Evolutionary conservation across 2,329 filamentous ascomycete species (phyloP).

Genomic region (Amauroascus verrucosus): DNA sequence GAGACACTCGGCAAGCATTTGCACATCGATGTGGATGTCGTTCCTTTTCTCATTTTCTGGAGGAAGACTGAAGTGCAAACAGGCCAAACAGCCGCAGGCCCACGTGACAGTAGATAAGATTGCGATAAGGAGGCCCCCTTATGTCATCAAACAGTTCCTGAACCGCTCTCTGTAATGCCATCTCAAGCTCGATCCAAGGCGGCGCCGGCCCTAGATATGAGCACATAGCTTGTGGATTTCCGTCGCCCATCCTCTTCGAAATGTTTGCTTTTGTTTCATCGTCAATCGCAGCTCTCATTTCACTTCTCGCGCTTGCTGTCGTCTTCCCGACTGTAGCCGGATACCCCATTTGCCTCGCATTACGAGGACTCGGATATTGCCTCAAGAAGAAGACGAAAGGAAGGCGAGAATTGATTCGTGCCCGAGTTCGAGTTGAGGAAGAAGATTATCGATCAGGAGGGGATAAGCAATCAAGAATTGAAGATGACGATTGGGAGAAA

Average conservation of each 20-base stretch:
- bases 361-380: slow-evolving; percentile 47
- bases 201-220: neutral
- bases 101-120: slow-evolving; percentile 2
- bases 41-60: neutral
- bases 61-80: neutral
- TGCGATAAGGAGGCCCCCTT: slow-evolving; percentile 1
- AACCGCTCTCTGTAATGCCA: neutral
- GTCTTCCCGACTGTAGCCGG: slow-evolving; percentile 29
- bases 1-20: neutral
- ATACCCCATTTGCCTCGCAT: slow-evolving; percentile 26
- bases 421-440: slow-evolving; percentile 38
- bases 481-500: slow-evolving; percentile 62
- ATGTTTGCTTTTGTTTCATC: slow-evolving; percentile 25
- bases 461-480: slow-evolving; percentile 20
- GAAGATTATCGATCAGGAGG: slow-evolving; percentile 23
- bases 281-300: slow-evolving; percentile 25
- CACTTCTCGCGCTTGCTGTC: slow-evolving; percentile 26
- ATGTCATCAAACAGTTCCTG: slow-evolving; percentile 9
- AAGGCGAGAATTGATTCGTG: slow-evolving; percentile 47
- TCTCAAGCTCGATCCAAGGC: neutral
- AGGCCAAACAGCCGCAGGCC: neutral
- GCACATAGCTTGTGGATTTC: neutral
- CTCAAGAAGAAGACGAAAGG: slow-evolving; percentile 55
- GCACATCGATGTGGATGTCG: too few species aligned
- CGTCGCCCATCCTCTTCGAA: neutral